Evolutionary conservation across 352 stramenopile genomes (phyloP).

Genomic region (Pythium pyrilobum): DNA sequence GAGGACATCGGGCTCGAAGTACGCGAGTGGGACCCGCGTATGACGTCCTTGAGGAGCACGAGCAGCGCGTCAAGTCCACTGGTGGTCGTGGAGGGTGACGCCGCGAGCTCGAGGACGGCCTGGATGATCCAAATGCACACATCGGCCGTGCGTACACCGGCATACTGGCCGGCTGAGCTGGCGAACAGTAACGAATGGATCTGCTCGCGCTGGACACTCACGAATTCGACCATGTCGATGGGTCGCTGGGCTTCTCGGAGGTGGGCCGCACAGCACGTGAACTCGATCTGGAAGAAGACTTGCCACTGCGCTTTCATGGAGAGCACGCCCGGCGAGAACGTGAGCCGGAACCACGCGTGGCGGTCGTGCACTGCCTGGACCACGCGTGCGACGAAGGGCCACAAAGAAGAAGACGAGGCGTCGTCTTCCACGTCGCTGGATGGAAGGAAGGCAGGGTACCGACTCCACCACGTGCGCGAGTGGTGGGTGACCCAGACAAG

Average conservation of each 20-base stretch:
- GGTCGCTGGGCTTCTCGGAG: background rate
- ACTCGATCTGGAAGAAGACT: conserved; percentile 4
- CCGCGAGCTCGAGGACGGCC: background rate
- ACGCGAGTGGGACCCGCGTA: background rate
- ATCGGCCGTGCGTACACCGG: background rate
- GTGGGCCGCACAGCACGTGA: conserved; percentile 3
- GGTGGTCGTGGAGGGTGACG: background rate
- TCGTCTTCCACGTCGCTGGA: background rate
- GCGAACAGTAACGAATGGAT: conserved; percentile 1
- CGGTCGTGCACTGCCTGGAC: background rate
- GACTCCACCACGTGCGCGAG: conserved; percentile 8
- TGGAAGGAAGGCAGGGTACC: background rate
- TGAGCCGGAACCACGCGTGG: conserved; percentile 11
- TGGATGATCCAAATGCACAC: conserved; percentile 9
- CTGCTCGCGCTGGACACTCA: conserved; percentile 5
- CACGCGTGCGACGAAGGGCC: background rate
- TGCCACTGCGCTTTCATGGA: conserved; percentile 4
- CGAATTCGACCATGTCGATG: conserved; percentile 4
- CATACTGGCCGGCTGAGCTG: background rate
- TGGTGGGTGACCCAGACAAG: conserved; percentile 11
- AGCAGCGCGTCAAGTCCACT: conserved; percentile 1
- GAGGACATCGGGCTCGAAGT: background rate
- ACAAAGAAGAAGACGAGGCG: background rate
- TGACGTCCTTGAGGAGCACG: background rate
- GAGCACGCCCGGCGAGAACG: conserved; percentile 11